Percentiles rank a stretch among this genome's conserved stretches.
Conservation (phyloP, 2,329 filamentous ascomycete species). For the Hirsutella rhossiliensis region DNA sequence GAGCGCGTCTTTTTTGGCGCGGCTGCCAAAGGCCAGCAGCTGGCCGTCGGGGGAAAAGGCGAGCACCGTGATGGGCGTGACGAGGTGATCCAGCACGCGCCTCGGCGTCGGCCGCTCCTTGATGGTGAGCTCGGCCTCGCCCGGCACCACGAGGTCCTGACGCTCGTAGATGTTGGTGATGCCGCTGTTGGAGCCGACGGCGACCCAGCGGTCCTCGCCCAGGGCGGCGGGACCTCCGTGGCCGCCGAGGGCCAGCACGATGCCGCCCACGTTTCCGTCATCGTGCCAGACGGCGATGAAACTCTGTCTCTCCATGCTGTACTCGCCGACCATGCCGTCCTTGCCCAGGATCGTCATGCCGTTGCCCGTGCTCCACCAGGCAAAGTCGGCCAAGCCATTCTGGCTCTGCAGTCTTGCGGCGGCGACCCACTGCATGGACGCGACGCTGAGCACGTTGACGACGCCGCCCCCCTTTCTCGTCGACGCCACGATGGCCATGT, state of each 20-base stretch:
- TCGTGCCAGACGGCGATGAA: slow-evolving; percentile 80
- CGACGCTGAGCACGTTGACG: slow-evolving; percentile 72
- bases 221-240: slow-evolving; percentile 45
- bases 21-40: slow-evolving; percentile 73
- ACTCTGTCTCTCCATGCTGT: slow-evolving; percentile 54
- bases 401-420: slow-evolving; percentile 71
- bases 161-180: slow-evolving; percentile 93
- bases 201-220: slow-evolving; percentile 80
- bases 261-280: slow-evolving; percentile 78
- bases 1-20: slow-evolving; percentile 79
- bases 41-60: slow-evolving; percentile 83
- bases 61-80: slow-evolving; percentile 70
- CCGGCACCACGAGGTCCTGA: slow-evolving; percentile 40
- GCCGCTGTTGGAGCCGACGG: slow-evolving; percentile 73
- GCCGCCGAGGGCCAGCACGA: slow-evolving; percentile 69
- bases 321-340: slow-evolving; percentile 85
- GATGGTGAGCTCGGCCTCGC: slow-evolving; percentile 33
- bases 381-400: slow-evolving; percentile 79
- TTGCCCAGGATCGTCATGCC: slow-evolving; percentile 75
- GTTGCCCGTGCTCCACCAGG: slow-evolving; percentile 79
- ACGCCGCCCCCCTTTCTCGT: slow-evolving; percentile 76
- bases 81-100: slow-evolving; percentile 71
- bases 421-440: slow-evolving; percentile 76
- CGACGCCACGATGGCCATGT: slow-evolving; percentile 73
- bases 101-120: slow-evolving; percentile 59